Percentiles rank a stretch among this genome's conserved stretches.
Conservation (phyloP, 1,284 basidiomycete genomes). For the Marasmius oreades region DNA sequence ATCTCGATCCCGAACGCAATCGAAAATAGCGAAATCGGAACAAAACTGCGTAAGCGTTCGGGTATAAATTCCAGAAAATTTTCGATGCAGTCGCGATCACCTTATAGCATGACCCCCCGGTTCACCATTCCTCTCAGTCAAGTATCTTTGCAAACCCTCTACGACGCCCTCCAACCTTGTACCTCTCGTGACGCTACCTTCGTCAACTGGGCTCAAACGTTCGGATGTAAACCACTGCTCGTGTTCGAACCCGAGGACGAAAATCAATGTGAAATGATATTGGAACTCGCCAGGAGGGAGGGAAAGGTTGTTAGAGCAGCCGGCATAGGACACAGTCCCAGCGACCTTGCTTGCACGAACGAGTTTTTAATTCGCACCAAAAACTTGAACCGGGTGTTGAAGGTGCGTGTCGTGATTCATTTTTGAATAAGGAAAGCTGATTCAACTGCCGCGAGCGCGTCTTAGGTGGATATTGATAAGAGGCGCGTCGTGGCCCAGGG, state of each 20-base stretch:
- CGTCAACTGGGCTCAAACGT: conserved; percentile 72
- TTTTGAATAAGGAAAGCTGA: conserved; percentile 10
- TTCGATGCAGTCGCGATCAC: conserved; percentile 13
- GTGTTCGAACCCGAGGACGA: conserved; percentile 79
- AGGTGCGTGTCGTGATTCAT: conserved; percentile 48
- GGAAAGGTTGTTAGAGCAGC: conserved; percentile 74
- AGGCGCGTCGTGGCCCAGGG: conserved; percentile 69
- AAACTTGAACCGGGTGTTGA: conserved; percentile 63
- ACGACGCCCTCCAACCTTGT: conserved; percentile 46
- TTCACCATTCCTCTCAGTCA: conserved; percentile 18
- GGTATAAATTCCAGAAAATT: conserved; percentile 25
- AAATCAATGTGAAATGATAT: conserved; percentile 70
- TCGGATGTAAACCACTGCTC: conserved; percentile 56
- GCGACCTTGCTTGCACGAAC: conserved; percentile 85
- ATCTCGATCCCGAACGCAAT: not conserved
- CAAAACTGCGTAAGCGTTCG: not conserved
- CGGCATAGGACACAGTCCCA: conserved; percentile 91
- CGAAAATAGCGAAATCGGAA: not conserved
- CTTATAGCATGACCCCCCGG: conserved; percentile 11
- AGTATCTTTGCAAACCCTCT: conserved; percentile 42
- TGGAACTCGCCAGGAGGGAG: conserved; percentile 83
- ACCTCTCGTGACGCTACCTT: conserved; percentile 43
- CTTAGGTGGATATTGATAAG: conserved; percentile 72
- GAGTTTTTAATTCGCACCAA: conserved; percentile 82
- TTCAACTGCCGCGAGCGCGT: conserved; percentile 1